phyloP scores from a whole-genome alignment of 148 eudicot species.

The Vaccinium myrtillus region DNA sequence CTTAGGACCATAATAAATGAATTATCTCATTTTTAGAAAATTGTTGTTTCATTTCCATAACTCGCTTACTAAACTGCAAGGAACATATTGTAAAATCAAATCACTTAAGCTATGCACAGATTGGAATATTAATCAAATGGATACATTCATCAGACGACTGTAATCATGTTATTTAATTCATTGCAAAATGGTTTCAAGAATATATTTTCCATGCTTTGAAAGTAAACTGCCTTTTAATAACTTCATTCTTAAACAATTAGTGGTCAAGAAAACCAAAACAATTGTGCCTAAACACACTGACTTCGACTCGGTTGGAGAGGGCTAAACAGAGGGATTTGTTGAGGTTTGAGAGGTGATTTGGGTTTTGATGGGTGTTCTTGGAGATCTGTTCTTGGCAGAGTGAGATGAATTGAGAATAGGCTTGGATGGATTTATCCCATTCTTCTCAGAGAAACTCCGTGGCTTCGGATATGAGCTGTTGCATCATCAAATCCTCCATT shows the following conservation, averaged over 20 bases:
- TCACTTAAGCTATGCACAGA: not conserved
- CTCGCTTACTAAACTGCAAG: not conserved
- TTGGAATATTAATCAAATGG: not conserved
- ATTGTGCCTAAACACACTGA: not conserved
- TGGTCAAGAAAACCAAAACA: slow-evolving; percentile 21
- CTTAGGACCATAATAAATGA: too few relatives aligned
- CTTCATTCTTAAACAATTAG: not conserved
- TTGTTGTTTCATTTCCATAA: too few relatives aligned
- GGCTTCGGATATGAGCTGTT: slow-evolving; percentile 77
- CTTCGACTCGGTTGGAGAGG: slow-evolving; percentile 73
- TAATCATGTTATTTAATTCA: too few relatives aligned
- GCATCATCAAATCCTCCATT: slow-evolving; percentile 59
- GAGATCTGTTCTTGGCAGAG: slow-evolving; percentile 47
- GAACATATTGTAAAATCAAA: not conserved
- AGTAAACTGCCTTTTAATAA: not conserved
- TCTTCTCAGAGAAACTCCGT: slow-evolving; percentile 72
- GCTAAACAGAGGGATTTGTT: slow-evolving; percentile 68
- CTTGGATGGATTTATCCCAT: slow-evolving; percentile 52
- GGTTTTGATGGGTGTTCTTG: slow-evolving; percentile 24
- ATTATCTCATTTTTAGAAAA: too few relatives aligned
- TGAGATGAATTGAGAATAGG: slow-evolving; percentile 59
- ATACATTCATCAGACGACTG: not conserved
- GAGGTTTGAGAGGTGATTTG: slow-evolving; percentile 37
- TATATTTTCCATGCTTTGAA: not conserved
- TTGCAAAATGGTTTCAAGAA: too few relatives aligned